These are phyloP conservation scores for Coemansia sp. DNA, from an alignment of 192 early-diverging fungal genomes.

Conservation along the genomic window DNA sequence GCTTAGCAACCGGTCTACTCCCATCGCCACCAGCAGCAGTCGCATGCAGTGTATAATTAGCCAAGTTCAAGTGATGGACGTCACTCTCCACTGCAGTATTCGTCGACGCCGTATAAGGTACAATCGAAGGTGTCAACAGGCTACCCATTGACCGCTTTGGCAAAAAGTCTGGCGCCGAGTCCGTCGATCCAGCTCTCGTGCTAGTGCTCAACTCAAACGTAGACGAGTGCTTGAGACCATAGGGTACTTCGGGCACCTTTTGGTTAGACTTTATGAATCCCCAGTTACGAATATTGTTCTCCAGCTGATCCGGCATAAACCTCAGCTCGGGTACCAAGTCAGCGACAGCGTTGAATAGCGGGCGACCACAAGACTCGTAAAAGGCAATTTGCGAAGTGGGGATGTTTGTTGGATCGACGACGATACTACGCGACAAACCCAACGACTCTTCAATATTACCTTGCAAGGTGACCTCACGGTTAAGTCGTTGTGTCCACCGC, in stretches of 20 bases:
- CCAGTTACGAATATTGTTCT: slow-evolving; percentile 58
- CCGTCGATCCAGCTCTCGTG: slow-evolving; percentile 52
- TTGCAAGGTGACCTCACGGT: slow-evolving; percentile 71
- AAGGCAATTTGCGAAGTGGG: slow-evolving; percentile 55
- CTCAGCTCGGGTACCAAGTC: slow-evolving; percentile 54
- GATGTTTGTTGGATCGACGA: slow-evolving; percentile 41
- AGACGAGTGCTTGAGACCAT: slow-evolving; percentile 52
- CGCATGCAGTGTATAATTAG: slow-evolving; percentile 48
- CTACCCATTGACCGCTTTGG: slow-evolving; percentile 34
- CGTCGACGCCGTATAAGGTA: slow-evolving; percentile 16
- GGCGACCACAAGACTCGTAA: slow-evolving; percentile 54
- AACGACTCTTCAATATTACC: slow-evolving; percentile 75
- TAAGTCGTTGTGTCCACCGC: slow-evolving; percentile 69
- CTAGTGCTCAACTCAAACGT: slow-evolving; percentile 46
- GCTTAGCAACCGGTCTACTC: background rate
- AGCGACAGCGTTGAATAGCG: slow-evolving; percentile 53
- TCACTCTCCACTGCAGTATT: slow-evolving; percentile 15
- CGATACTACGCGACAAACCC: slow-evolving; percentile 59
- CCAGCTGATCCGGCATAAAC: slow-evolving; percentile 52
- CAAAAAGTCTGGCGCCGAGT: slow-evolving; percentile 55
- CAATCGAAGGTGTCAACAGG: slow-evolving; percentile 5
- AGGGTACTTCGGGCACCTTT: slow-evolving; percentile 52
- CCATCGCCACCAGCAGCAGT: background rate
- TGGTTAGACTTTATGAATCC: slow-evolving; percentile 49
- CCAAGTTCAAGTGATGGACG: slow-evolving; percentile 15